These are phyloP conservation scores for Aureobasidium sp. DNA, from an alignment of 2,329 filamentous ascomycete species.

Conservation along the genomic window DNA sequence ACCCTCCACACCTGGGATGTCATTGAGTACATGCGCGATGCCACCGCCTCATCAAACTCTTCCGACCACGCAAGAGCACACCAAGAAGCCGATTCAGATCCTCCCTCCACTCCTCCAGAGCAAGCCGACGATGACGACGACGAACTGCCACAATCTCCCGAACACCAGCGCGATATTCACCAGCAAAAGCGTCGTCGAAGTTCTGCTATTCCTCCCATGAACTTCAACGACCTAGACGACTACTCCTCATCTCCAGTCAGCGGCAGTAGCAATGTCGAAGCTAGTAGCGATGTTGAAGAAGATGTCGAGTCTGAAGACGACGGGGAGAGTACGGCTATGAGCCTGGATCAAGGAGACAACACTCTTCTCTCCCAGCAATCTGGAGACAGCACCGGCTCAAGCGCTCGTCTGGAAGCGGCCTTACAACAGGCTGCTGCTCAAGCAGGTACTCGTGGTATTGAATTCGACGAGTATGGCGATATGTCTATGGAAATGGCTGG, in stretches of 20 bases:
- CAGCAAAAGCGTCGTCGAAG: conserved; percentile 56
- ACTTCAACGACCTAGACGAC: conserved; percentile 59
- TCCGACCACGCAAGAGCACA: conserved; percentile 59
- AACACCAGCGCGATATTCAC: conserved; percentile 57
- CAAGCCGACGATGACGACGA: conserved; percentile 53
- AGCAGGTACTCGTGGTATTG: conserved; percentile 65
- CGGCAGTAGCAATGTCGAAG: conserved; percentile 39
- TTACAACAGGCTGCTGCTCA: conserved; percentile 66
- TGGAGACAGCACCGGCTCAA: conserved; percentile 55
- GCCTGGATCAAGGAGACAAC: conserved; percentile 63
- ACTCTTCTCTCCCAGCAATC: conserved; percentile 25
- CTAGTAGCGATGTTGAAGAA: conserved; percentile 47
- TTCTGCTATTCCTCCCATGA: conserved; percentile 58
- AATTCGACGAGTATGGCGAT: conserved; percentile 43
- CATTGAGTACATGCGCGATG: conserved; percentile 80
- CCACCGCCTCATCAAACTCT: conserved; percentile 64
- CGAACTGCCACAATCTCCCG: conserved; percentile 48
- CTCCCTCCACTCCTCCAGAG: conserved; percentile 56
- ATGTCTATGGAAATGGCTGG: conserved; percentile 49
- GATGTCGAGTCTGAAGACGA: conserved; percentile 42
- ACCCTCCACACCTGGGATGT: conserved; percentile 97
- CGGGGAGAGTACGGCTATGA: conserved; percentile 71
- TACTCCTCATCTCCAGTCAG: conserved; percentile 76
- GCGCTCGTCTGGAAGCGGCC: conserved; percentile 67
- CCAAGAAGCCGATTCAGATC: conserved; percentile 42